Base-by-base conservation (phyloP, 2,329 filamentous ascomycete species). In the Penicillium rolfsii region DNA sequence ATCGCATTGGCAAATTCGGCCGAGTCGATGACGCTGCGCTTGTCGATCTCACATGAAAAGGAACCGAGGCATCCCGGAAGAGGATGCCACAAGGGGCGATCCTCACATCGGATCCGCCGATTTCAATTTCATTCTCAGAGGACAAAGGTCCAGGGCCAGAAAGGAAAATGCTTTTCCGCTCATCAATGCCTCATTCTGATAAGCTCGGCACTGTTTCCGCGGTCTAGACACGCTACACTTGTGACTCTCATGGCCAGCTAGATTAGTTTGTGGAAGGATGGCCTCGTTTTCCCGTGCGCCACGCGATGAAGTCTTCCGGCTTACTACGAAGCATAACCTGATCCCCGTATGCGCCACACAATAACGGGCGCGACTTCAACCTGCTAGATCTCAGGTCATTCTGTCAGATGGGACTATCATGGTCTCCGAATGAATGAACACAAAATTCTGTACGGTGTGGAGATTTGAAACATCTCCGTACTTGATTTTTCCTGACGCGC, bases 11-110 rank as follows among this genome's bases (percentile, higher is more conserved):
- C 33, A 53, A 60, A 55, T 38, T 59, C 41, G 45, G 56, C 45
- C 55, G 35, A 48, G 36, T 62, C 28, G 12, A 58, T 64, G 57
- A 52, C 63, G 58, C 55, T 61, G 58, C 26, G 48, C 26, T 57
- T 58, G 65, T 65, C 66, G 67, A 69, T 69, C 66, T 69, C 67
- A 68, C 66, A 68, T 68, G 67, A 61, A 57, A 53, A 48, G 57
- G 52, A 57, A 52, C 59, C 62, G 58, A 52, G 52, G 52, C 52
- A 50, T 45, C 26, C 49, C 19, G 16, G 26, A 24, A 46, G 35
- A 54, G 43, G 52, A 50, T 45, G 52, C 28, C 33, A 33, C 14
- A 28, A 26, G 19, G 33, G 57, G 57, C 14, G 57, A 55, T 59
- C 52, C 1, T 1, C 11, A 22, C 40, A 40, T 43, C 55, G 41